Evolutionary conservation across 2,329 filamentous ascomycete species (phyloP).

Genomic region (Aspergillus japonicus): DNA sequence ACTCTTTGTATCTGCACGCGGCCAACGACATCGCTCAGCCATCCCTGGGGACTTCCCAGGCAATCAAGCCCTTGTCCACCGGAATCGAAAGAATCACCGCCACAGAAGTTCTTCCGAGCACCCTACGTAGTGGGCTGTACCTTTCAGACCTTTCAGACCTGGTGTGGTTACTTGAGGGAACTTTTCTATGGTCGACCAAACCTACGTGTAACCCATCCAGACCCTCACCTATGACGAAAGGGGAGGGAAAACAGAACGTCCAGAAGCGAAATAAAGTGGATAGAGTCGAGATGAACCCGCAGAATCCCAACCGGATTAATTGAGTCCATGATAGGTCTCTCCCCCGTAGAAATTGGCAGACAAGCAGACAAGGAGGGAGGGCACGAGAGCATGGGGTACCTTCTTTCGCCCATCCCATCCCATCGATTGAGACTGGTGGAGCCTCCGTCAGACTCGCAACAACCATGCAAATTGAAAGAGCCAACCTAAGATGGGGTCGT

Average conservation of each 20-base stretch:
- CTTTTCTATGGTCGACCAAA: background rate
- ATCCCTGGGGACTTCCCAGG: background rate
- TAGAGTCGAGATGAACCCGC: background rate
- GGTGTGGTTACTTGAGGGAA: background rate
- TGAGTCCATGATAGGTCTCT: background rate
- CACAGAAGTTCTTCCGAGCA: constrained; percentile 2
- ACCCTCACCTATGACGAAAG: background rate
- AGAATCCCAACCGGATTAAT: background rate
- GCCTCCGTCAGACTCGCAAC: constrained; percentile 5
- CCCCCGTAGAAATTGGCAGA: constrained; percentile 3
- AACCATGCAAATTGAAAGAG: background rate
- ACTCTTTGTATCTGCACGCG: constrained; percentile 11
- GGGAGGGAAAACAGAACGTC: background rate
- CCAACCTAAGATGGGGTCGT: background rate
- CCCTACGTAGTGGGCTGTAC: background rate
- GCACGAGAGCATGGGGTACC: constrained; percentile 11
- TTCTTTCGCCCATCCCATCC: background rate
- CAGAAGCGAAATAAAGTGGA: background rate
- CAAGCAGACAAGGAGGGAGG: constrained; percentile 4
- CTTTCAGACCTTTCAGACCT: background rate
- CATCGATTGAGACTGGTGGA: constrained; percentile 5
- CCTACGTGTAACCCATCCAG: background rate
- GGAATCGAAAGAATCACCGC: constrained; percentile 1
- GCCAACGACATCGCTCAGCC: constrained; percentile 9
- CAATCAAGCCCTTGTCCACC: background rate